Evolutionary conservation across 805 yeast genomes (phyloP).

Genomic region (Tetrapisispora arboricola): DNA sequence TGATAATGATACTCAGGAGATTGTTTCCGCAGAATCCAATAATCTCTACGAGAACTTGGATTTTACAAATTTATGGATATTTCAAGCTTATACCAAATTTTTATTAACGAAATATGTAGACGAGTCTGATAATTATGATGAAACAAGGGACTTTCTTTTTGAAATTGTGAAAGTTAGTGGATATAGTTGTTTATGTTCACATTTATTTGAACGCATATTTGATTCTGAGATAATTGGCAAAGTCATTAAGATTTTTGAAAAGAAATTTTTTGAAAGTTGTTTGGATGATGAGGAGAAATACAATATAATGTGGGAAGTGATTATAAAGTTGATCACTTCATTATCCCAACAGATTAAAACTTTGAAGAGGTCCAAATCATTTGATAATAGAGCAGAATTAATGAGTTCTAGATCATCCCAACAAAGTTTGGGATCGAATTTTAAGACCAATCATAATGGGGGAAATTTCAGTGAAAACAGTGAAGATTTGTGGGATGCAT

Average conservation of each 20-base stretch:
- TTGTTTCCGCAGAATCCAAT: constrained; percentile 5
- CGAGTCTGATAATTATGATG: background rate
- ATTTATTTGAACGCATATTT: constrained; percentile 18
- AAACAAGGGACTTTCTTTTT: constrained; percentile 10
- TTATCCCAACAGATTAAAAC: constrained; percentile 16
- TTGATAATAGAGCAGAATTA: constrained; percentile 5
- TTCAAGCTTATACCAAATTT: constrained; percentile 20
- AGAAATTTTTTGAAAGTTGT: constrained; percentile 17
- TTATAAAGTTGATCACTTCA: constrained; percentile 16
- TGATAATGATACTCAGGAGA: constrained; percentile 7
- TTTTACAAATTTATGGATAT: constrained; percentile 26
- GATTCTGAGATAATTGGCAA: constrained; percentile 7
- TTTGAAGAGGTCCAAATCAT: constrained; percentile 4
- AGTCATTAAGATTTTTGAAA: constrained; percentile 17
- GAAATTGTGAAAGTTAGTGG: constrained; percentile 14
- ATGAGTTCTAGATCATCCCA: constrained; percentile 1
- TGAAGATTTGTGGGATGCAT: background rate
- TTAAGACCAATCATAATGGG: background rate
- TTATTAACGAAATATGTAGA: constrained; percentile 5
- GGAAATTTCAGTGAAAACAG: background rate
- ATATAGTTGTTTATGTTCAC: constrained; percentile 20
- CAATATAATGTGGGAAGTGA: constrained; percentile 10
- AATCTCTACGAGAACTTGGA: constrained; percentile 13
- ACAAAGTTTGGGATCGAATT: background rate
- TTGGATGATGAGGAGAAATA: constrained; percentile 5